These are phyloP conservation scores for Euptelea pleiosperma DNA, from an alignment of 164 flowering plant genomes.

Conservation along the genomic window DNA sequence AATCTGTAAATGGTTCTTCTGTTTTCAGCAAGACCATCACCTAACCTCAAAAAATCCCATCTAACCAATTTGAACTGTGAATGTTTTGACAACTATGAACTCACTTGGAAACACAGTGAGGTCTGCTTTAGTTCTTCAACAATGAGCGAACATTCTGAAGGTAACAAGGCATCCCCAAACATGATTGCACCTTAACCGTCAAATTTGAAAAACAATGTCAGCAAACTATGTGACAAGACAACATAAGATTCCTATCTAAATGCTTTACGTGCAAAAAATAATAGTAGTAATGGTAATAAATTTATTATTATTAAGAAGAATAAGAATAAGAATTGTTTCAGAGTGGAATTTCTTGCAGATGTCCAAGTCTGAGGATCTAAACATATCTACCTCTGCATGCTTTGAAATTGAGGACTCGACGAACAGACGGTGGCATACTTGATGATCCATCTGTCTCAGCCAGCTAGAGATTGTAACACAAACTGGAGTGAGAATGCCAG, in stretches of 20 bases:
- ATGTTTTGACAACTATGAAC: conserved; percentile 14
- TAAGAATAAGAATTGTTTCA: no score
- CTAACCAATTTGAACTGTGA: not conserved
- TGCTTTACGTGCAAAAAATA: not conserved
- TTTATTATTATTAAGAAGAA: no score
- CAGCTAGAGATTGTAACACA: conserved; percentile 46
- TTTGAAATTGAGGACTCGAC: conserved; percentile 76
- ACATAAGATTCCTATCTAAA: not conserved
- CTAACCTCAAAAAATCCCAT: no score
- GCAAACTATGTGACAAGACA: not conserved
- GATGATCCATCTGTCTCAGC: conserved; percentile 95
- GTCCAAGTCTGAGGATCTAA: no score
- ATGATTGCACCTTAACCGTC: conserved; percentile 77
- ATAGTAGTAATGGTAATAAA: no score
- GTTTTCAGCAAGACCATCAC: no score
- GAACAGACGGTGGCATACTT: conserved; percentile 77
- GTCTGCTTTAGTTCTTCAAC: conserved; percentile 88
- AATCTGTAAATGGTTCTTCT: no score
- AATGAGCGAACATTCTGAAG: conserved; percentile 90
- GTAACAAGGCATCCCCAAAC: conserved; percentile 92
- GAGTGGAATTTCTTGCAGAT: no score
- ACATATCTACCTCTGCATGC: conserved; percentile 79
- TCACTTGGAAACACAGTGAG: conserved; percentile 89
- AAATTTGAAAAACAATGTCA: not conserved
- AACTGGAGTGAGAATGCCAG: conserved; percentile 13